phyloP scores from a whole-genome alignment of 305 asterid genomes.

The Euphrasia arctica region DNA sequence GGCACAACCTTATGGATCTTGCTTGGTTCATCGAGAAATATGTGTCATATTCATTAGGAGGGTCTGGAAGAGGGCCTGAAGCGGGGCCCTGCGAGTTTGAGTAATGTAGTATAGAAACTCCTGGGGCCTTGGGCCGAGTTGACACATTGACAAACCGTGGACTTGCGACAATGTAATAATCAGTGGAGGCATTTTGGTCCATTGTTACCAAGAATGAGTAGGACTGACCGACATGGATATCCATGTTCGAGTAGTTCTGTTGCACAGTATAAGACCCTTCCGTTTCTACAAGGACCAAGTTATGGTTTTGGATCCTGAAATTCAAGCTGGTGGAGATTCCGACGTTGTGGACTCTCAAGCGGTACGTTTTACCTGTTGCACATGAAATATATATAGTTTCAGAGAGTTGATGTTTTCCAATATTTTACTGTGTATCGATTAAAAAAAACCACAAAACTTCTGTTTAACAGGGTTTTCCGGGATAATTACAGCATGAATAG shows the following conservation, averaged over 20 bases:
- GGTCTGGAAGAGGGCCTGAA: slow-evolving; percentile 97
- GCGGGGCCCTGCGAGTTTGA: slow-evolving; percentile 77
- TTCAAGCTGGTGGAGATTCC: slow-evolving; percentile 89
- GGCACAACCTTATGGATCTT: slow-evolving; percentile 84
- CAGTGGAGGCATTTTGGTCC: slow-evolving; percentile 78
- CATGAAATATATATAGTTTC: slow-evolving; percentile 18
- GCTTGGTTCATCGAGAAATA: slow-evolving; percentile 93
- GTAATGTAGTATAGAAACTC: slow-evolving; percentile 83
- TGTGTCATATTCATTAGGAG: slow-evolving; percentile 78
- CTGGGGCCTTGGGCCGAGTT: slow-evolving; percentile 48
- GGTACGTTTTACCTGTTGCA: slow-evolving; percentile 78
- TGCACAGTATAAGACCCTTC: slow-evolving; percentile 94
- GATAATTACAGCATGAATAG: background rate
- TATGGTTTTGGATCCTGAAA: slow-evolving; percentile 89
- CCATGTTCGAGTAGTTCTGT: slow-evolving; percentile 90
- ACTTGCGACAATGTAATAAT: slow-evolving; percentile 87
- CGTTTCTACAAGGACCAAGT: slow-evolving; percentile 83
- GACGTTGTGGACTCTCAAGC: slow-evolving; percentile 83
- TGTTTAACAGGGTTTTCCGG: slow-evolving; percentile 2
- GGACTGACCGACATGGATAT: slow-evolving; percentile 91
- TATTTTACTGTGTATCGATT: background rate
- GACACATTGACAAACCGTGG: slow-evolving; percentile 70
- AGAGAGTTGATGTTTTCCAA: slow-evolving; percentile 1
- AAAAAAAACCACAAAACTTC: background rate
- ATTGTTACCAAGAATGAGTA: slow-evolving; percentile 85